These are phyloP conservation scores for Marchantia polymorpha DNA, from an alignment of 225 moss, liverwort and hornwort genomes.

Conservation along the genomic window DNA sequence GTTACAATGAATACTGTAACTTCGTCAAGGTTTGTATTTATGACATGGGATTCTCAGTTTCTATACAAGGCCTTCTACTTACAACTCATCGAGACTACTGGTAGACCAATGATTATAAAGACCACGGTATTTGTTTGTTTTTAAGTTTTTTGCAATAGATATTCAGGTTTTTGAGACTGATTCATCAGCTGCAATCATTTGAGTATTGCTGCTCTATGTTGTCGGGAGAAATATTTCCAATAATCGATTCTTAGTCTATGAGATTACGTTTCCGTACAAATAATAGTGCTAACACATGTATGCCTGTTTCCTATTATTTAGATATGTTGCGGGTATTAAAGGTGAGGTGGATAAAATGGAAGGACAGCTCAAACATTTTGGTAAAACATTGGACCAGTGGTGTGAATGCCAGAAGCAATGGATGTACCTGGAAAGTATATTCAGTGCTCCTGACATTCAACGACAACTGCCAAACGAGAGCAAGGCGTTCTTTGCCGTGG, in stretches of 20 bases:
- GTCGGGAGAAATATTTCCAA: too few species aligned
- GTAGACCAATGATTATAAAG: too few species aligned
- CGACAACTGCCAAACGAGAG: slow-evolving; percentile 96
- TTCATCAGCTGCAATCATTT: too few species aligned
- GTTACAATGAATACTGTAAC: slow-evolving; percentile 86
- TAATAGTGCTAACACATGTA: too few species aligned
- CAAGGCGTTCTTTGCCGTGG: slow-evolving; percentile 87
- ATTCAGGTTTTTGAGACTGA: too few species aligned
- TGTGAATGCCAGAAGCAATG: slow-evolving; percentile 95
- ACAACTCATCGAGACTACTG: not conserved
- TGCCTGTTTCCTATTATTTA: slow-evolving; percentile 13
- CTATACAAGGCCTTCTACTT: not conserved
- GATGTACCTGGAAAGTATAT: slow-evolving; percentile 98
- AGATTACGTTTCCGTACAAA: too few species aligned
- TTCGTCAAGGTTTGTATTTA: slow-evolving; percentile 63
- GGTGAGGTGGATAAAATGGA: slow-evolving; percentile 85
- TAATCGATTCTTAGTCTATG: too few species aligned
- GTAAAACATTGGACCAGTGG: slow-evolving; percentile 87
- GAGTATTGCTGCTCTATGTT: too few species aligned
- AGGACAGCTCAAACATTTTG: slow-evolving; percentile 67
- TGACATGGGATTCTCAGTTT: not conserved
- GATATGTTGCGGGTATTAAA: slow-evolving; percentile 67
- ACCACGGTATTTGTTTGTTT: too few species aligned
- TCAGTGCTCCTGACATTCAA: slow-evolving; percentile 88
- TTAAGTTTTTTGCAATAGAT: too few species aligned